These are phyloP conservation scores for Kurtzmaniella fragi DNA, from an alignment of 805 yeast species.

Conservation along the genomic window DNA sequence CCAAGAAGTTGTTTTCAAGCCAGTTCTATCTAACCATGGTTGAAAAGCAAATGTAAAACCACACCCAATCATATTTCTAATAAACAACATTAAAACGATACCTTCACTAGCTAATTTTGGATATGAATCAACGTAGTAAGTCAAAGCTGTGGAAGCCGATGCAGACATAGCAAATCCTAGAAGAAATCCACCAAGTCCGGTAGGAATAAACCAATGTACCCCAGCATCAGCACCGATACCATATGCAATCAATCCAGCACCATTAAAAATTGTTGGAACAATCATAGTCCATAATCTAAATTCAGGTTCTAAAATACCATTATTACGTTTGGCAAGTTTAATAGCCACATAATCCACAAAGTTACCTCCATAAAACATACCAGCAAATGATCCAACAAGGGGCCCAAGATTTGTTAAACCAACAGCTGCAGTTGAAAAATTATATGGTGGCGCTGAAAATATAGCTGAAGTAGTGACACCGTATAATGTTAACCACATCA, in stretches of 20 bases:
- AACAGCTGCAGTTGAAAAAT: slow-evolving; percentile 29
- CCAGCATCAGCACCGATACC: slow-evolving; percentile 18
- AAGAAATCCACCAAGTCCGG: slow-evolving; percentile 23
- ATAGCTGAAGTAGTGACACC: slow-evolving; percentile 40
- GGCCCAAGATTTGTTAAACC: slow-evolving; percentile 44
- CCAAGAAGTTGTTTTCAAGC: slow-evolving; percentile 40
- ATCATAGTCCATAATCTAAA: slow-evolving; percentile 21
- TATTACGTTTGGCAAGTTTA: slow-evolving; percentile 20
- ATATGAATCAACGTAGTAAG: slow-evolving; percentile 27
- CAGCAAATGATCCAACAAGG: slow-evolving; percentile 37
- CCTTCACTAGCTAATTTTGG: slow-evolving; percentile 24
- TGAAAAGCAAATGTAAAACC: slow-evolving; percentile 43
- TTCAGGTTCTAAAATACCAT: slow-evolving; percentile 30
- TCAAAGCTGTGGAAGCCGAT: slow-evolving; percentile 23
- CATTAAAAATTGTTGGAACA: slow-evolving; percentile 21
- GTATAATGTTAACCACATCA: slow-evolving; percentile 46
- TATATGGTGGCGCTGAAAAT: slow-evolving; percentile 33
- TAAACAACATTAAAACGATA: slow-evolving; percentile 28
- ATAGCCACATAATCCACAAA: slow-evolving; percentile 37
- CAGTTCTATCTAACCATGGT: slow-evolving; percentile 39
- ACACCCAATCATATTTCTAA: slow-evolving; percentile 37
- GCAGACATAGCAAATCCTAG: slow-evolving; percentile 28
- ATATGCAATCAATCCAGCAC: slow-evolving; percentile 26
- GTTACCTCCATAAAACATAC: slow-evolving; percentile 42
- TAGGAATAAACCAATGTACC: slow-evolving; percentile 24